Conservation (phyloP, 2,329 filamentous ascomycete genomes). For the Alternaria sp. region DNA sequence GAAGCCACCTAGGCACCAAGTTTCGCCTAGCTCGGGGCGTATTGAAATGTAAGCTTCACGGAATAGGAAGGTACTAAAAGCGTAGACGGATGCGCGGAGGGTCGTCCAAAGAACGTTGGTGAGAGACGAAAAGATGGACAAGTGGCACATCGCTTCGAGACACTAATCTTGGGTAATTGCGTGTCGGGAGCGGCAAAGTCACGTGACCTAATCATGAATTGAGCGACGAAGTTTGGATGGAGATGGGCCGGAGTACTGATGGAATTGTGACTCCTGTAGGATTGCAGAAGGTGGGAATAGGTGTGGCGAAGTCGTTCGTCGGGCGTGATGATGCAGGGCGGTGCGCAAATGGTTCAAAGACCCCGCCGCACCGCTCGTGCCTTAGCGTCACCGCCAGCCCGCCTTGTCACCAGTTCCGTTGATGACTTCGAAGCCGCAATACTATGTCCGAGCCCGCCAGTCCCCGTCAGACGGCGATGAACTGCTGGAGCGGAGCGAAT, state of each 20-base stretch:
- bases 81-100: not conserved
- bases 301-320: not conserved
- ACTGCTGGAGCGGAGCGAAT: not conserved
- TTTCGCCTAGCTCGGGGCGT: not conserved
- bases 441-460: not conserved
- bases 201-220: not conserved
- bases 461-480: not conserved
- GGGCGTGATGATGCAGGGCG: not conserved
- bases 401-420: not conserved
- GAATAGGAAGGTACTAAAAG: not conserved
- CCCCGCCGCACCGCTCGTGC: conserved; percentile 23
- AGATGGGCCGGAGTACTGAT: too few relatives aligned
- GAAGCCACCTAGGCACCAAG: not conserved
- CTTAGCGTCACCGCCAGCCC: conserved; percentile 24
- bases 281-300: not conserved
- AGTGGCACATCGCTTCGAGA: not conserved
- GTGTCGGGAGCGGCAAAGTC: not conserved
- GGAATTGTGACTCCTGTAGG: not conserved
- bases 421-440: not conserved
- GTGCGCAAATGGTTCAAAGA: conserved; percentile 16
- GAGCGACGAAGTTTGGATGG: not conserved
- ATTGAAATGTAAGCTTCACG: not conserved
- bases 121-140: not conserved
- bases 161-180: not conserved
- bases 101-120: not conserved